Base-by-base conservation (phyloP, 768 basidiomycete genomes). In the Lanmaoa rubissima region DNA sequence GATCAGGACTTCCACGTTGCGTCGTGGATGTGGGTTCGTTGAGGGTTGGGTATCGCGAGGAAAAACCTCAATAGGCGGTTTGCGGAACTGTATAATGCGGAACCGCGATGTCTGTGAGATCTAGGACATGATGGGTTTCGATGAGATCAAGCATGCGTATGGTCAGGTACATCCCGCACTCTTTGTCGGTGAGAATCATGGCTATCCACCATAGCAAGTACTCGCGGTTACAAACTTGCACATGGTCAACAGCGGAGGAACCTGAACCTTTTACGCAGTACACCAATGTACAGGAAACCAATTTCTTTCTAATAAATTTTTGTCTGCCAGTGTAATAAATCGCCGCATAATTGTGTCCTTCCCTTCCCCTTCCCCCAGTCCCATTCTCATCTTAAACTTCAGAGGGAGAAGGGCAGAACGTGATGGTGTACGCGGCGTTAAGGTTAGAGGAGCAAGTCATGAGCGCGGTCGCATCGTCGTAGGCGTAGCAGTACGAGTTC, bases 401-500 rank as follows among this genome's bases (percentile, higher is more conserved):
- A 43, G 44, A 53, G 21, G 55, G 4, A 24, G 63, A 40, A 53
- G 79, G 79, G 59, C 79, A 81, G 65, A 80, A 79, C 1, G 74
- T 79, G 51, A 81, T 44, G 3, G 77, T 80, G 59, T 78, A 82
- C 57, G 74, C 75, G 1, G 81, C 72, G 10, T 63, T 61, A n/a
- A 55, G 45, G 48, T 21, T 42, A 1, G 76, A 65, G 24, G 66
- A 28, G 58, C 82, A 83, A 1, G 75, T 76, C 73, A 71, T 80
- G 38, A 82, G 62, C 5, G 81, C 79, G 1, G 75, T 75, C 41
- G 69, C 62, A 58, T 83, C 79, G 59, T 83, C 82, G 62, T 74
- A 83, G 4, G 81, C 78, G 53, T 81, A 83, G 6, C 75, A 80
- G 51, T 82, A 82, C 19, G 79, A 67, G 61, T 78, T 74, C 42